Percentiles rank a stretch among this genome's conserved stretches.
Evolutionary conservation across 176 grass and related monocot genomes (phyloP).

Genomic region (Guadua angustifolia): DNA sequence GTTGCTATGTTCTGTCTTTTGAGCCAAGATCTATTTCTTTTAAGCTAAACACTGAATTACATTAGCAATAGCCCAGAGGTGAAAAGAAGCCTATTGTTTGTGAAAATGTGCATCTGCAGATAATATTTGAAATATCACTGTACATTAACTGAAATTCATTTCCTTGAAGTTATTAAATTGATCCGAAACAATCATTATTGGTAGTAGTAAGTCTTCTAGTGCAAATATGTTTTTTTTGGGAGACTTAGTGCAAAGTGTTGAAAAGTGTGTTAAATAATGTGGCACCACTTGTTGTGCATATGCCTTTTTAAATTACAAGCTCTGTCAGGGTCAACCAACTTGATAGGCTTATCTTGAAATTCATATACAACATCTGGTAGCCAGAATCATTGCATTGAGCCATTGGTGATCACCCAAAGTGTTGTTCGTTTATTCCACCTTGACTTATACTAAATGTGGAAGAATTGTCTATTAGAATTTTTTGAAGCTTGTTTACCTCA

Average conservation of each 20-base stretch:
- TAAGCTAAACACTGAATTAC: not conserved
- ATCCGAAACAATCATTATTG: not conserved
- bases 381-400: not conserved
- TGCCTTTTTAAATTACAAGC: not conserved
- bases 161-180: not conserved
- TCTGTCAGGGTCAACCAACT: not conserved
- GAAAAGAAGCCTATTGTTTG: not conserved
- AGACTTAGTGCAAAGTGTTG: not conserved
- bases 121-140: not conserved
- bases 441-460: not conserved
- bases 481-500: not conserved
- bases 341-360: not conserved
- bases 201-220: not conserved
- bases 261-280: not conserved
- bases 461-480: not conserved
- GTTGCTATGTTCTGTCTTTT: constrained; percentile 4
- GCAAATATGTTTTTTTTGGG: not conserved
- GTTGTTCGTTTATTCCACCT: not conserved
- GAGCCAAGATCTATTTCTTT: constrained; percentile 3
- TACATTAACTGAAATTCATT: not conserved
- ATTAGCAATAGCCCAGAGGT: not conserved
- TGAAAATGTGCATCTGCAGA: not conserved
- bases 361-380: not conserved
- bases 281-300: not conserved
- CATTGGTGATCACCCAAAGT: not conserved